Evolutionary conservation across 306 rosid species (phyloP), one percentile per base, ranked within the genome.

Genomic region (Mucuna pruriens): DNA sequence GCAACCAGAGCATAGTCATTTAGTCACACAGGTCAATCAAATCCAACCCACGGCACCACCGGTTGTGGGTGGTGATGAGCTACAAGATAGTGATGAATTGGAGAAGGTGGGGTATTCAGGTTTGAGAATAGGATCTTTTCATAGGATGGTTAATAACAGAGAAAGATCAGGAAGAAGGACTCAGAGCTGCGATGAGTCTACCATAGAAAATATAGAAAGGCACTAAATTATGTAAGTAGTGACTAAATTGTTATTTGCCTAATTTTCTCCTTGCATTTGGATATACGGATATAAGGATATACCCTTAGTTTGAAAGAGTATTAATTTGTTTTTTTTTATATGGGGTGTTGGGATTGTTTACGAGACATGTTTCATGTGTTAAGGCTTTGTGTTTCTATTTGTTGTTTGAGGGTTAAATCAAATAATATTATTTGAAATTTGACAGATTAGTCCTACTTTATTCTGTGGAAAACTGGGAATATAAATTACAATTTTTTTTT

Each of bases 31-130:
- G 29, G 19, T 40, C 61, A 46, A 62, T n/a, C 74, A 55, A 29
- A 86, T 48, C 15, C 82, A 78, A 29, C 84, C 88, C 38, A 42
- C 88, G 0, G 83, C 84, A 11, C 72, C 90, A 51, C 78, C 68
- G 0, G 4, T 20, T 10, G 84, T 78, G 34, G 79, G 75, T 75
- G 39, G 82, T 70, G 73, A 2, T 42, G 71, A 52, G 65, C 55
- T 72, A 20, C 66, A n/a, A 20, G 75, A 49, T 15, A 26, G 9
- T 42, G 8, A 6, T 23, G 77, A 66, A 26, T 20, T 44, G 71
- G 72, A 33, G 51, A 63, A 55, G 4, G 74, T 38, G 17, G 75
- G 71, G 7, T 42, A 70, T 20, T 58, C 75, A 3, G 71, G 79
- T 2, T 82, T 85, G 65, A 69, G 90, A 78, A 55, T 80, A 20